Conservation (phyloP, 2,329 filamentous ascomycete genomes). For the Dichotomopilus funicola region DNA sequence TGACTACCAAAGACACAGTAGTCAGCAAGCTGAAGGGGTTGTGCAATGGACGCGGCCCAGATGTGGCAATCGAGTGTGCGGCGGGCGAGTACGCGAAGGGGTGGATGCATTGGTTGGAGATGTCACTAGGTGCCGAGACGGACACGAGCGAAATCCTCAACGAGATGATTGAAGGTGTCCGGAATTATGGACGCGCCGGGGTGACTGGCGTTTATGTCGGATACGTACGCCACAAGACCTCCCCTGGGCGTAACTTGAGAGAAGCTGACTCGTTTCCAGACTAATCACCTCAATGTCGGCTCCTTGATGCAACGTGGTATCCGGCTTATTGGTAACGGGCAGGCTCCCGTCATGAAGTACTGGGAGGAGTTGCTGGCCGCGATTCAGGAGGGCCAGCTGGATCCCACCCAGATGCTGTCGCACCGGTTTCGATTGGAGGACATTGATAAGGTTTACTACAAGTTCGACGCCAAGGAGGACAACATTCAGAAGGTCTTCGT, state of each 20-base stretch:
- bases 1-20: conserved; percentile 55
- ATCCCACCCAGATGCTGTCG: conserved; percentile 73
- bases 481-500: conserved; percentile 75
- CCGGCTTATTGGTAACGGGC: conserved; percentile 62
- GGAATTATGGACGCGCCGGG: conserved; percentile 66
- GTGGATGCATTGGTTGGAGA: conserved; percentile 53
- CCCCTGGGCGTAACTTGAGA: background rate
- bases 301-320: conserved; percentile 83
- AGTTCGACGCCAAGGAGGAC: conserved; percentile 57
- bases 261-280: conserved; percentile 35
- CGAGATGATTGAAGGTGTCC: conserved; percentile 70
- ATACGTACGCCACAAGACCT: conserved; percentile 38
- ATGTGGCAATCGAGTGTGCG: conserved; percentile 63
- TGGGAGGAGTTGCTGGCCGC: conserved; percentile 68
- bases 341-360: conserved; percentile 72
- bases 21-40: conserved; percentile 68
- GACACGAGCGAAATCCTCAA: conserved; percentile 78
- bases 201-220: conserved; percentile 66
- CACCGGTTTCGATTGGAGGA: conserved; percentile 73
- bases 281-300: conserved; percentile 78
- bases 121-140: conserved; percentile 64
- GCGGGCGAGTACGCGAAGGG: conserved; percentile 57
- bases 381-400: conserved; percentile 62
- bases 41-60: conserved; percentile 64
- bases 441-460: conserved; percentile 57